Evolutionary conservation across 2,329 filamentous ascomycete genomes (phyloP).

Genomic region (Clonostachys sp.): DNA sequence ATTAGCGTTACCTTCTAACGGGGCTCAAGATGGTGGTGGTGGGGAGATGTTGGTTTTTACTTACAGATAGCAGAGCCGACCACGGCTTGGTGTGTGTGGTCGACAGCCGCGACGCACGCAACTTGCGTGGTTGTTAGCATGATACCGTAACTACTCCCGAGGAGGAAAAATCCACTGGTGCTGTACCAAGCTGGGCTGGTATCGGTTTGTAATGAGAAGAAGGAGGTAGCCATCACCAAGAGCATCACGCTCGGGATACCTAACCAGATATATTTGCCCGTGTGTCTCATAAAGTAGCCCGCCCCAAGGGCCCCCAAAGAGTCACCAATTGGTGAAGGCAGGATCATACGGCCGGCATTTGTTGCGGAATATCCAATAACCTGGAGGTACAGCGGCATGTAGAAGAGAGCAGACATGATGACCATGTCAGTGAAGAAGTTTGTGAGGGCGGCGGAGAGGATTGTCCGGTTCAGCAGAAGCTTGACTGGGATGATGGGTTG

Average conservation of each 20-base stretch:
- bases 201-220: constrained; percentile 50
- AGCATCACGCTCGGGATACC: constrained; percentile 41
- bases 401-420: constrained; percentile 71
- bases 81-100: constrained; percentile 80
- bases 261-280: constrained; percentile 66
- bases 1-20: too few species aligned
- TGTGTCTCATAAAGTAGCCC: constrained; percentile 73
- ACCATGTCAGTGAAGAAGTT: constrained; percentile 78
- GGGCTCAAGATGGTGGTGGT: too few species aligned
- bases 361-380: constrained; percentile 69
- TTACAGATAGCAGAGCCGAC: constrained; percentile 75
- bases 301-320: constrained; percentile 64
- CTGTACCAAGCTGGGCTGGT: constrained; percentile 57
- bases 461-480: constrained; percentile 67
- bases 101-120: constrained; percentile 76
- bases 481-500: constrained; percentile 82
- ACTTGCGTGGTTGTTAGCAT: constrained; percentile 81
- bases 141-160: constrained; percentile 70
- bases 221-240: constrained; percentile 39
- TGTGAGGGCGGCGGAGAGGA: constrained; percentile 69
- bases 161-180: constrained; percentile 64
- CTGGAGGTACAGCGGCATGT: constrained; percentile 80
- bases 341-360: constrained; percentile 63
- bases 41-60: constrained; percentile 10
- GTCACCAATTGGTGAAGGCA: constrained; percentile 70